phyloP scores from a whole-genome alignment of 257 asterid genomes.

The Cynanchum wilfordii region DNA sequence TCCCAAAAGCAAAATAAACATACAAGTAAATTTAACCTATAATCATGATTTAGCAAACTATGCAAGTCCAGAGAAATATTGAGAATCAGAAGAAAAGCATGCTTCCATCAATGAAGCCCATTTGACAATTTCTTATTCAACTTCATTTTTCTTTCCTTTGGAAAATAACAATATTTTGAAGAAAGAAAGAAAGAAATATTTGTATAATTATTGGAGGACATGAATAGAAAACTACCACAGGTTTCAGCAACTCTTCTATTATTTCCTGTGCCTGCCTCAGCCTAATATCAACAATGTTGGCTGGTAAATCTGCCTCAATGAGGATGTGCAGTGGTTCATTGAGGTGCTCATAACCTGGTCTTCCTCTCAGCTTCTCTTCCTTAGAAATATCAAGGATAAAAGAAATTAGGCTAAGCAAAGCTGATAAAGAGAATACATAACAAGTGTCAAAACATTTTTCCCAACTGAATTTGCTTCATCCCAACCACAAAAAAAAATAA shows the following conservation, averaged over 20 bases:
- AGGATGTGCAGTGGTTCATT: slow-evolving; percentile 82
- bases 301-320: slow-evolving; percentile 94
- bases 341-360: slow-evolving; percentile 96
- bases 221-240: slow-evolving; percentile 50
- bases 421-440: not conserved
- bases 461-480: not conserved
- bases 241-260: slow-evolving; percentile 86
- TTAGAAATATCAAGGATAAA: slow-evolving; percentile 27
- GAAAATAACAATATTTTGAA: not conserved
- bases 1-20: not conserved
- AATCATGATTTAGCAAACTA: not conserved
- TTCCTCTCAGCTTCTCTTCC: slow-evolving; percentile 88
- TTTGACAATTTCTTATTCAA: not conserved
- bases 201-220: not conserved
- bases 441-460: not conserved
- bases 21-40: not conserved
- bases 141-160: not conserved
- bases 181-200: not conserved
- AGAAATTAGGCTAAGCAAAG: not conserved
- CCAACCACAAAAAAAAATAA: not conserved
- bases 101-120: not conserved
- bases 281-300: slow-evolving; percentile 63
- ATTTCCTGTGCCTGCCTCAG: slow-evolving; percentile 89
- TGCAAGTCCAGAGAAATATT: not conserved
- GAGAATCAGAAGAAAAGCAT: not conserved